These are phyloP conservation scores for Penicillium malachiteum DNA, from an alignment of 495 filamentous ascomycete genomes.

Conservation along the genomic window DNA sequence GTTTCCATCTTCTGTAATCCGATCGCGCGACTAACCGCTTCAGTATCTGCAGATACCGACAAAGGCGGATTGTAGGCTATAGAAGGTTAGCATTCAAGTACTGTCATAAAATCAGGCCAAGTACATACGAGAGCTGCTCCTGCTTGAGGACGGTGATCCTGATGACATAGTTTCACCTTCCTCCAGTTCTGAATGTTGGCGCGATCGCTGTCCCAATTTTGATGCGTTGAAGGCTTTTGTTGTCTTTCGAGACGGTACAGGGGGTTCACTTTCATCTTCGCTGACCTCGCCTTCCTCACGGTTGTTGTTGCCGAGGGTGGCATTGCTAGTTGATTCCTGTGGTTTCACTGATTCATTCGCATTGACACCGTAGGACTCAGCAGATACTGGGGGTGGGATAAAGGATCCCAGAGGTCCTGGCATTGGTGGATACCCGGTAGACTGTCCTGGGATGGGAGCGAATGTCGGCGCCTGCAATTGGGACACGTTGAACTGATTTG, in stretches of 20 bases:
- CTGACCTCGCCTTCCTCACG: conserved; percentile 76
- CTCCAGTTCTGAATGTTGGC: conserved; percentile 20
- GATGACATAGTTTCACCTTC: conserved; percentile 31
- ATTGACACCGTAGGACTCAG: not conserved
- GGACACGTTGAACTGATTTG: conserved; percentile 26
- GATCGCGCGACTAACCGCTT: conserved; percentile 14
- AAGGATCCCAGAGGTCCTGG: conserved; percentile 21
- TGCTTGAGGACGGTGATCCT: conserved; percentile 21
- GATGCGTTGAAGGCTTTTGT: not conserved
- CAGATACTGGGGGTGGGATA: conserved; percentile 6
- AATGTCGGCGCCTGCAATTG: conserved; percentile 28
- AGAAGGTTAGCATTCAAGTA: conserved; percentile 13
- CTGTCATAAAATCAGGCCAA: too few species aligned
- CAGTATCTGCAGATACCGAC: conserved; percentile 24
- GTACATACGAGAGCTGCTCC: conserved; percentile 41
- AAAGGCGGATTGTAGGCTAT: conserved; percentile 46
- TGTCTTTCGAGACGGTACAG: not conserved
- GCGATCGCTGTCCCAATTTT: not conserved
- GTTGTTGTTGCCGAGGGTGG: conserved; percentile 6
- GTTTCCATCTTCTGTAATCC: conserved; percentile 13
- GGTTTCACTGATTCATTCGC: conserved; percentile 3
- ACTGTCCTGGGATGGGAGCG: conserved; percentile 26
- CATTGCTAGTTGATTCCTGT: conserved; percentile 4
- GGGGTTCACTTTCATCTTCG: conserved; percentile 57
- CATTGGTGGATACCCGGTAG: conserved; percentile 23